A percentile compares a stretch with the other conserved stretches of the same genome.
Conservation (phyloP, 1,284 basidiomycete species). For the Prillingera fragicola region DNA sequence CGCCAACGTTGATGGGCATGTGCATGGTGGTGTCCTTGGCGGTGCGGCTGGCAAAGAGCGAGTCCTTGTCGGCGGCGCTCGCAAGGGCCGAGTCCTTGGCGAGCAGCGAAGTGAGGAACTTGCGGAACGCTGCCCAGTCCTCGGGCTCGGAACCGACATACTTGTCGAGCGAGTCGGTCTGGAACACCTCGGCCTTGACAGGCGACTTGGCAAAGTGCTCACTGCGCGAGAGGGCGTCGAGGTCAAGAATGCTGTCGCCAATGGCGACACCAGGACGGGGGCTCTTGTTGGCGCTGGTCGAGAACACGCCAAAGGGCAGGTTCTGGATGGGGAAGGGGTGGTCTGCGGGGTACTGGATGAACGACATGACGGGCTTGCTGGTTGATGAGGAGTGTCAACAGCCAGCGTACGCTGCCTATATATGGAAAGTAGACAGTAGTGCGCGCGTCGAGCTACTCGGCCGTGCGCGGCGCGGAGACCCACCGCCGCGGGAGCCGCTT, state of each 20-base stretch:
- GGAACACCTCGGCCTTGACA: constrained; percentile 13
- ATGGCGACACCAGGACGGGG: constrained; percentile 17
- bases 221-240: constrained; percentile 9
- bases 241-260: constrained; percentile 18
- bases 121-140: constrained; percentile 14
- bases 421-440: no score
- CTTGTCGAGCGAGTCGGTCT: constrained; percentile 12
- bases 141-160: constrained; percentile 10
- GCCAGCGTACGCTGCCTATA: no score
- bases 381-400: background rate
- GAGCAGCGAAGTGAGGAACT: constrained; percentile 11
- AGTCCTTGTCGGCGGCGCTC: constrained; percentile 1
- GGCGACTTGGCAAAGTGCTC: constrained; percentile 4
- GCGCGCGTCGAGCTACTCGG: no score
- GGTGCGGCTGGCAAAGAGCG: constrained; percentile 8
- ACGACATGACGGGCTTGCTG: constrained; percentile 3
- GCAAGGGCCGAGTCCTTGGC: constrained; percentile 7
- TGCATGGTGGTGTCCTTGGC: constrained; percentile 8
- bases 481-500: no score
- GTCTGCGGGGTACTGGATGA: constrained; percentile 12
- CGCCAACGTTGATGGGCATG: constrained; percentile 15
- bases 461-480: no score
- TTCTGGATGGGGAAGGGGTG: constrained; percentile 20
- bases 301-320: constrained; percentile 18
- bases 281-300: constrained; percentile 1